Conservation (phyloP, 2,329 filamentous ascomycete genomes). For the Sporothrix curviconia region DNA sequence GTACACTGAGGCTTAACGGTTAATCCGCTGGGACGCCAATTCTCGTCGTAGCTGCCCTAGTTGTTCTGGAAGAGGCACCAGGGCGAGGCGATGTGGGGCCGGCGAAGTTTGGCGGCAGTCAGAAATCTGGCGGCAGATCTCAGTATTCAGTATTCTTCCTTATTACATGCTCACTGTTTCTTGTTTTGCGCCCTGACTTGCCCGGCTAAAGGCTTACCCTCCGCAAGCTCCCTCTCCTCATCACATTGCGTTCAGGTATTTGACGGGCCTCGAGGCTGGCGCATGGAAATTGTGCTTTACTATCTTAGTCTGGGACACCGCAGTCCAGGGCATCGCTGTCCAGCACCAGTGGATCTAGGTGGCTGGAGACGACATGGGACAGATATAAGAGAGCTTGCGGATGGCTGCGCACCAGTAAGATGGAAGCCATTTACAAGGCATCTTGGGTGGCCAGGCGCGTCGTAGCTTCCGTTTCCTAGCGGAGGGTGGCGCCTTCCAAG, state of each 20-base stretch:
- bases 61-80: background rate
- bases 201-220: background rate
- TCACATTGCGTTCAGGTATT: background rate
- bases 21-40: conserved; percentile 4
- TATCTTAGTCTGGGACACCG: too few relatives aligned
- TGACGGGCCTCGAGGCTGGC: too few relatives aligned
- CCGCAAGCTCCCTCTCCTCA: too few relatives aligned
- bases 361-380: background rate
- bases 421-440: background rate
- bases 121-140: conserved; percentile 12
- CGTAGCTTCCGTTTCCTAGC: too few relatives aligned
- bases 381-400: background rate
- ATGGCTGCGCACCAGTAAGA: background rate
- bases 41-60: background rate
- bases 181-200: too few relatives aligned
- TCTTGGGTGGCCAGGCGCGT: too few relatives aligned
- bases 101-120: too few relatives aligned
- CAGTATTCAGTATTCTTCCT: too few relatives aligned
- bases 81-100: background rate
- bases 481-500: too few relatives aligned
- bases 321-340: too few relatives aligned
- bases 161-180: too few relatives aligned
- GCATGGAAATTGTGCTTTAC: background rate
- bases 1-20: conserved; percentile 13
- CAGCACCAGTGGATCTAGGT: background rate